A percentile compares a stretch with the other conserved stretches of the same genome.
These are phyloP conservation scores for Fusarium nurragi DNA, from an alignment of 2,329 filamentous ascomycete genomes.

Conservation along the genomic window DNA sequence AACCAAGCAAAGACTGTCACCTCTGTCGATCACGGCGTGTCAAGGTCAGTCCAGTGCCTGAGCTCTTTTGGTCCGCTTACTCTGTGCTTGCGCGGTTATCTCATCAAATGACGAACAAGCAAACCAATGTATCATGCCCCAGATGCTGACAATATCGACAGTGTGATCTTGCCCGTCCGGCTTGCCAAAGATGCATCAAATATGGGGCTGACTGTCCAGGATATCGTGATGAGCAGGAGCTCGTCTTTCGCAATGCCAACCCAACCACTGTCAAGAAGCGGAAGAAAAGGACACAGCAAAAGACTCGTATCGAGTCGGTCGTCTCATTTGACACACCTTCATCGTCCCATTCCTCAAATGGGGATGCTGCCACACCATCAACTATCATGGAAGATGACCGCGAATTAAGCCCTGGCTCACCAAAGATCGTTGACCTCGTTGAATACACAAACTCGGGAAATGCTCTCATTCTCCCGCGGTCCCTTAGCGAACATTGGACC, in stretches of 20 bases:
- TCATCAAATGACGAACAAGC: slow-evolving; percentile 2
- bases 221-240: slow-evolving; percentile 52
- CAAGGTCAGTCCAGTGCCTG: slow-evolving; percentile 47
- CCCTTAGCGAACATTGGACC: slow-evolving; percentile 52
- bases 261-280: slow-evolving; percentile 45
- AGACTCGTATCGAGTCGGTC: slow-evolving; percentile 11
- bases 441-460: slow-evolving; percentile 11
- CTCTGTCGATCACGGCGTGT: slow-evolving; percentile 53
- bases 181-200: slow-evolving; percentile 53
- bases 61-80: neutral
- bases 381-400: slow-evolving; percentile 13
- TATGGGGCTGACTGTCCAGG: slow-evolving; percentile 54
- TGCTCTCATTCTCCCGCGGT: slow-evolving; percentile 26
- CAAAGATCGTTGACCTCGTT: slow-evolving; percentile 14
- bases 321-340: slow-evolving; percentile 5
- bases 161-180: slow-evolving; percentile 54
- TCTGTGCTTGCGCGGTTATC: slow-evolving; percentile 12
- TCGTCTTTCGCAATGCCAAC: slow-evolving; percentile 52
- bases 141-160: slow-evolving; percentile 33
- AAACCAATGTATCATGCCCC: neutral
- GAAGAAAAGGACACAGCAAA: slow-evolving; percentile 43
- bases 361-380: slow-evolving; percentile 19
- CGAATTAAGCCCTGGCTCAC: slow-evolving; percentile 7
- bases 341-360: slow-evolving; percentile 9
- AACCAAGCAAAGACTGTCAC: slow-evolving; percentile 54